Base-by-base conservation (phyloP, 2,329 filamentous ascomycete species). In the Cladosporium sp. region DNA sequence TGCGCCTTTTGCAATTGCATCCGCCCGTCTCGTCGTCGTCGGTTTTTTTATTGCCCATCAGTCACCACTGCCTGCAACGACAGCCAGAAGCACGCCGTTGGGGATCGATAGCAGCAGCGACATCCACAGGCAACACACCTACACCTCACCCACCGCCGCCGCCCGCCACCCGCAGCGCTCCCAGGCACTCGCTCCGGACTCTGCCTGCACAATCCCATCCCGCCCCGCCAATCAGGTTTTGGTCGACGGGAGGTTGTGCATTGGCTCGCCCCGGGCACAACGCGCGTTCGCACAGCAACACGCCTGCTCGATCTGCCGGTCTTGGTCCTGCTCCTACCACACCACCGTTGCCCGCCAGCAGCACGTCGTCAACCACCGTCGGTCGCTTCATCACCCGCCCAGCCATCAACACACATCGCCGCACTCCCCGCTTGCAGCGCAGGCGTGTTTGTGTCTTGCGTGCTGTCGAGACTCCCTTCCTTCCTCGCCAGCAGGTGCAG, bases 221-320 rank as follows among this genome's bases (percentile, higher is more conserved):
- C 56, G 53, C 17, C 56, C 62, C 61, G 64, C 66, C 66, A 69
- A 69, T 69, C 65, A 68, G 57, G 34, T 19, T 22, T 25, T 55
- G 35, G n/a, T 36, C 53, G 51, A 54, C 58, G 63, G 63, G 63
- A 64, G 62, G 56, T 55, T 47, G 52, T 56, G 61, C 64, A 66
- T 64, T 65, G 65, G 59, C 58, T 58, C 45, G 60, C 60, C 58
- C 28, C 52, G 52, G 52, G 20, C 57, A 60, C 62, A 63, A 64
- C 65, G 63, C 66, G 66, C 64, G 65, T 66, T 68, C 64, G 61
- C 67, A 61, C 66, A 66, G 65, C 67, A 68, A 69, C 66, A 65
- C 56, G 8, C 19, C 56, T 34, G 45, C 59, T 49, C 32, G 37
- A 53, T 36, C 47, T 37, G 47, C 60, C 60, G 57, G 58, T 57